Conservation (phyloP, 1,284 basidiomycete species). For the Porodaedalea pini region DNA sequence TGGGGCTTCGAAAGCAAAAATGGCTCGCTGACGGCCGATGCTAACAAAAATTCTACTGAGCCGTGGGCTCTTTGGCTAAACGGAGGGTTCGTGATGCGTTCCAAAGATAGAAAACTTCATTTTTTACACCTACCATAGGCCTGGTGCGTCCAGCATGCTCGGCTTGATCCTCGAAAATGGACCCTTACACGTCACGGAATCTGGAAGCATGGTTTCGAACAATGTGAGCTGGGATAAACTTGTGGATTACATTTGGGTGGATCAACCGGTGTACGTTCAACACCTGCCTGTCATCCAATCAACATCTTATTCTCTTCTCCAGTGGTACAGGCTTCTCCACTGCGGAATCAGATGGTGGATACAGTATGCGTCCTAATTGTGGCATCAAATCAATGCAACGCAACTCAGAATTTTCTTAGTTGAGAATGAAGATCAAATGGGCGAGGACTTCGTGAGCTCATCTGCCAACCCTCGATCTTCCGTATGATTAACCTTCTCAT, state of each 20-base stretch:
- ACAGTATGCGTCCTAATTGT: constrained; percentile 38
- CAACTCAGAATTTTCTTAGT: constrained; percentile 35
- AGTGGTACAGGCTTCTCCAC: constrained; percentile 66
- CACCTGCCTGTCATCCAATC: neutral
- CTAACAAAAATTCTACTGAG: constrained; percentile 32
- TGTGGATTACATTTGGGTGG: constrained; percentile 69
- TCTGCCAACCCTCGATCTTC: neutral
- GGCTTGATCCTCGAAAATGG: constrained; percentile 71
- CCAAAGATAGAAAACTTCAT: neutral
- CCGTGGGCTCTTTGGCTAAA: constrained; percentile 78
- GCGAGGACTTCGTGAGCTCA: constrained; percentile 57
- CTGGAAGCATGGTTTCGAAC: constrained; percentile 50
- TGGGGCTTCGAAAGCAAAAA: constrained; percentile 59
- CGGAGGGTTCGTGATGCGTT: constrained; percentile 48
- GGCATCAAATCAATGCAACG: constrained; percentile 4
- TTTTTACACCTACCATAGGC: constrained; percentile 37
- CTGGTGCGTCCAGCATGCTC: constrained; percentile 65
- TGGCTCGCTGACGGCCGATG: constrained; percentile 52
- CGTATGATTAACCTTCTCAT: neutral
- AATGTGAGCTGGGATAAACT: constrained; percentile 54
- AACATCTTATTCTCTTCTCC: neutral
- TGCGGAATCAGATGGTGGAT: constrained; percentile 50
- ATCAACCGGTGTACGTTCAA: constrained; percentile 61
- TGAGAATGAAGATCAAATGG: constrained; percentile 64
- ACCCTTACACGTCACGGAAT: constrained; percentile 51